Conservation (phyloP, 306 rosid species). For the Senna tora region DNA sequence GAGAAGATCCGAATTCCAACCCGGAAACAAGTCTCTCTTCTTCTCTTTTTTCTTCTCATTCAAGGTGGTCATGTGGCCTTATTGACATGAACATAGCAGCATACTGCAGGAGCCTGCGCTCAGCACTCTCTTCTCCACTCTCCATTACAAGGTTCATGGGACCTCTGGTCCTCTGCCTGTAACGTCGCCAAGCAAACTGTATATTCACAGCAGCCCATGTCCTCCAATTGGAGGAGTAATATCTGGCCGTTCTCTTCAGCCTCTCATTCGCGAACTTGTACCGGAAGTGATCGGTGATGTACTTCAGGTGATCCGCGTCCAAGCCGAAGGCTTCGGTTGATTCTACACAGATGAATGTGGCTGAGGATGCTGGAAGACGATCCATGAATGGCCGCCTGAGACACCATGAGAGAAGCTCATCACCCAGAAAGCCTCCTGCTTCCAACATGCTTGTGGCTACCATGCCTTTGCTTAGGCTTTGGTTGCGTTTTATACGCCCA, state of each 20-base stretch:
- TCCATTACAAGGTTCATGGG: conserved; percentile 68
- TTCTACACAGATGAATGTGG: conserved; percentile 78
- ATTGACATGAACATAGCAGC: conserved; percentile 99
- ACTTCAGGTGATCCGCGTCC: conserved; percentile 65
- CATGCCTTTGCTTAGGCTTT: conserved; percentile 90
- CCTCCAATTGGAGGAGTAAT: conserved; percentile 97
- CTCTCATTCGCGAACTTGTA: conserved; percentile 93
- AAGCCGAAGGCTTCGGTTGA: conserved; percentile 86
- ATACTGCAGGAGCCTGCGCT: conserved; percentile 75
- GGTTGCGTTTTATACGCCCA: conserved; percentile 71
- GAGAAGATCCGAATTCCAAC: no score
- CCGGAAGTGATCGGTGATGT: conserved; percentile 91
- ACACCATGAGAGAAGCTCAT: conserved; percentile 93
- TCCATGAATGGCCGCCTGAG: conserved; percentile 86
- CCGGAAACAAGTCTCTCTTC: no score
- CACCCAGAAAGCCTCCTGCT: conserved; percentile 89
- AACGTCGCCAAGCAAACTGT: conserved; percentile 81
- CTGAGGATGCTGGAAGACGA: conserved; percentile 87
- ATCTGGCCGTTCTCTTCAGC: conserved; percentile 87
- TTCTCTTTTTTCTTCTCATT: conserved; percentile 34
- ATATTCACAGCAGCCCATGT: conserved; percentile 98
- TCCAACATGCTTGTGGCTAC: conserved; percentile 81
- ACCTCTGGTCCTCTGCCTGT: conserved; percentile 86
- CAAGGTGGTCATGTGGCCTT: conserved; percentile 96
- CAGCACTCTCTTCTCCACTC: conserved; percentile 52